A percentile compares a stretch with the other conserved stretches of the same genome.
phyloP scores from a whole-genome alignment of 371 early-diverging fungal species.

The Entomophthora muscae region DNA sequence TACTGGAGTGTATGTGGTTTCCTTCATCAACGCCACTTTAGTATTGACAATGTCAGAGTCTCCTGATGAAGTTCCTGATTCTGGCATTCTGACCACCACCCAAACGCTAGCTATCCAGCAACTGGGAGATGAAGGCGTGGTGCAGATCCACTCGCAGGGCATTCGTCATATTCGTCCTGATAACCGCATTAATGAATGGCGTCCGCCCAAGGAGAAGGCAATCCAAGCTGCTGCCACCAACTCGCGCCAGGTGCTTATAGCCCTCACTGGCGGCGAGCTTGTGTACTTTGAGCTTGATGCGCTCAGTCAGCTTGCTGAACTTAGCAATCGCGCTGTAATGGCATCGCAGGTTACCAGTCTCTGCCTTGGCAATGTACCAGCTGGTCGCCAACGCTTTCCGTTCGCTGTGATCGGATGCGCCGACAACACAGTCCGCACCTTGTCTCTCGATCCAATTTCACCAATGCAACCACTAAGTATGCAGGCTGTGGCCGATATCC shows the following conservation, averaged over 20 bases:
- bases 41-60: constrained; percentile 87
- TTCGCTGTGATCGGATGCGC: constrained; percentile 76
- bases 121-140: constrained; percentile 71
- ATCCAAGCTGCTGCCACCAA: constrained; percentile 70
- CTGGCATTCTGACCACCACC: constrained; percentile 60
- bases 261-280: constrained; percentile 64
- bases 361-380: constrained; percentile 62
- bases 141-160: constrained; percentile 83
- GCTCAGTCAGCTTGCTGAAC: constrained; percentile 73
- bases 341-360: constrained; percentile 50
- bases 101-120: constrained; percentile 74
- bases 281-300: constrained; percentile 88
- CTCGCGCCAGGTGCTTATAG: constrained; percentile 63
- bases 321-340: constrained; percentile 57
- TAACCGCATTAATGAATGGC: constrained; percentile 86
- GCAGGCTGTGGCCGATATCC: constrained; percentile 32
- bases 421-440: constrained; percentile 79
- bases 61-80: constrained; percentile 84
- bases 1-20: constrained; percentile 70
- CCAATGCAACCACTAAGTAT: constrained; percentile 64
- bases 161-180: constrained; percentile 77
- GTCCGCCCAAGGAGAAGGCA: constrained; percentile 48
- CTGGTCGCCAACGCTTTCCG: constrained; percentile 54
- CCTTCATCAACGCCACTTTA: constrained; percentile 83
- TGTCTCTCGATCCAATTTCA: constrained; percentile 62